phyloP scores from a whole-genome alignment of 495 filamentous ascomycete species.

The Tuber umbilicatum region DNA sequence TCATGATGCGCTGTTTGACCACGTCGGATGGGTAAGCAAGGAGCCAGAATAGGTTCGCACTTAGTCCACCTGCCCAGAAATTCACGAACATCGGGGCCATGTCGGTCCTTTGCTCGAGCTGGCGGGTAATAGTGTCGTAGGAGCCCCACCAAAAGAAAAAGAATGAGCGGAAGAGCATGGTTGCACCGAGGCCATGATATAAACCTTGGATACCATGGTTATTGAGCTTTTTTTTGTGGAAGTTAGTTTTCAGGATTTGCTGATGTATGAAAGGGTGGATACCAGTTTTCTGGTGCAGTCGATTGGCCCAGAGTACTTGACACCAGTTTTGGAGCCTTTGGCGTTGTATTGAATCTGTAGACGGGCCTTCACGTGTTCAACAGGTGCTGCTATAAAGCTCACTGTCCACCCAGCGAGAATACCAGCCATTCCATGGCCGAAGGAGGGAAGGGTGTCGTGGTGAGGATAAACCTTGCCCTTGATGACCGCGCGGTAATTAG shows the following conservation, averaged over 20 bases:
- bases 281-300: conserved; percentile 72
- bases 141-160: conserved; percentile 98
- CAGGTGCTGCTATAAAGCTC: conserved; percentile 82
- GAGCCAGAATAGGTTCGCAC: conserved; percentile 89
- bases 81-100: conserved; percentile 75
- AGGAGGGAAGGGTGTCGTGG: conserved; percentile 41
- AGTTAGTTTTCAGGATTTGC: not conserved
- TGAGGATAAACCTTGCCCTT: conserved; percentile 68
- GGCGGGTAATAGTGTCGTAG: conserved; percentile 73
- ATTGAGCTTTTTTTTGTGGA: conserved; percentile 37
- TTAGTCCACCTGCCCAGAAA: conserved; percentile 93
- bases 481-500: conserved; percentile 75
- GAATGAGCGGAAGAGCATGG: conserved; percentile 79
- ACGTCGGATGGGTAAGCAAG: conserved; percentile 88
- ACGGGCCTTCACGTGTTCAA: conserved; percentile 92
- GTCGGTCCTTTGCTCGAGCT: conserved; percentile 58
- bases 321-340: conserved; percentile 19
- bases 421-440: conserved; percentile 82
- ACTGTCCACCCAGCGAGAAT: conserved; percentile 83
- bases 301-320: conserved; percentile 69
- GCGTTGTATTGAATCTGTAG: conserved; percentile 79
- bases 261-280: conserved; percentile 8
- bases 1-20: conserved; percentile 97
- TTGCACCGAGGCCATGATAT: conserved; percentile 78
- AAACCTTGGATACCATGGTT: conserved; percentile 69